Percentiles rank a stretch among this genome's conserved stretches.
These are phyloP conservation scores for Podaxis mareebaensis DNA, from an alignment of 768 basidiomycete genomes.

Conservation along the genomic window DNA sequence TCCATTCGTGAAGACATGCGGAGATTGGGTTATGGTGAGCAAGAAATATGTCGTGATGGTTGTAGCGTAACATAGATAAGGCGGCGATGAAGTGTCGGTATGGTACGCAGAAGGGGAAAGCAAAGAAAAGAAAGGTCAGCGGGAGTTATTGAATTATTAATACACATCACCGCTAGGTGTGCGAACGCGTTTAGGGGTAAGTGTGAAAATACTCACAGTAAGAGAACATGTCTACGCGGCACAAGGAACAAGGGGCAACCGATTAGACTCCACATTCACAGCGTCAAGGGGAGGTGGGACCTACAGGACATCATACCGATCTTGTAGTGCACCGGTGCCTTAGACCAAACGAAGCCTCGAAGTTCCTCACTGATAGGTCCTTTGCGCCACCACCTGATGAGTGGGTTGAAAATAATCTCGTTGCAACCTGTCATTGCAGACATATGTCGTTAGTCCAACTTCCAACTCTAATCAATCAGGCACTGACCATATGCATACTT, in stretches of 20 bases:
- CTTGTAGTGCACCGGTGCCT: conserved; percentile 80
- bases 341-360: conserved; percentile 72
- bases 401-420: conserved; percentile 84
- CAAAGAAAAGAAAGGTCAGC: not conserved
- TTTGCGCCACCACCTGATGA: conserved; percentile 70
- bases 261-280: not conserved
- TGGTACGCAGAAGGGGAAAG: not conserved
- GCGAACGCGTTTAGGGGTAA: conserved; percentile 10
- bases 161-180: not conserved
- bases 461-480: not conserved
- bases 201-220: conserved; percentile 34
- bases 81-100: not conserved
- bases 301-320: conserved; percentile 74
- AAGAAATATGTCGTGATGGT: not conserved
- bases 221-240: conserved; percentile 44
- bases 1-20: conserved; percentile 1
- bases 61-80: not conserved
- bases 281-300: conserved; percentile 21
- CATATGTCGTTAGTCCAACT: conserved; percentile 15
- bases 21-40: not conserved
- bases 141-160: conserved; percentile 1
- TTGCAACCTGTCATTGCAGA: conserved; percentile 46
- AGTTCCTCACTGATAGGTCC: conserved; percentile 83
- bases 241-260: not conserved
- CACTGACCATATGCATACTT: conserved; percentile 60